These are phyloP conservation scores for Fusarium torulosum DNA, from an alignment of 2,329 filamentous ascomycete genomes.

Conservation along the genomic window DNA sequence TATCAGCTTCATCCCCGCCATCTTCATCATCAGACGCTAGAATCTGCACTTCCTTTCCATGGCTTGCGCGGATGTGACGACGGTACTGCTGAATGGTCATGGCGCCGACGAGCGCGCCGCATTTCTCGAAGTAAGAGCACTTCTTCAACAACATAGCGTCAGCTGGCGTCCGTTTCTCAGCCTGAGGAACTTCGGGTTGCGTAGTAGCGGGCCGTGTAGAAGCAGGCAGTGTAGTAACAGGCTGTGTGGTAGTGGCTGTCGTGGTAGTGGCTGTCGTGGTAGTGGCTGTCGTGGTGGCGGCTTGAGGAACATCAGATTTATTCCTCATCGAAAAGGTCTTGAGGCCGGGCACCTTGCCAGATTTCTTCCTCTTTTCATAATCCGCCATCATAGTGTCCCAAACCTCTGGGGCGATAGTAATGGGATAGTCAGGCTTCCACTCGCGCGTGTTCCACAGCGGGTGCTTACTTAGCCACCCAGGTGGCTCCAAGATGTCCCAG, in stretches of 20 bases:
- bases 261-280: background rate
- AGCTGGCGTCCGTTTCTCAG: background rate
- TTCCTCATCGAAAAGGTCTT: background rate
- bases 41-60: slow-evolving; percentile 14
- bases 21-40: slow-evolving; percentile 2
- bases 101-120: slow-evolving; percentile 10
- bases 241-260: background rate
- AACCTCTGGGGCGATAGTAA: background rate
- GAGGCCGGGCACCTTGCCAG: background rate
- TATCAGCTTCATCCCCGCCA: background rate
- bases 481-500: slow-evolving; percentile 29
- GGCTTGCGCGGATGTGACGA: slow-evolving; percentile 6
- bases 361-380: background rate
- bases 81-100: slow-evolving; percentile 30
- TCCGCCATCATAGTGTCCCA: background rate
- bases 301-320: background rate
- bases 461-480: too few species aligned
- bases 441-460: background rate
- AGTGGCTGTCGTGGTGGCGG: background rate
- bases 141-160: background rate
- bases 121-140: slow-evolving; percentile 33
- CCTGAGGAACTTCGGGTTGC: background rate
- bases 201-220: too few species aligned
- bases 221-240: too few species aligned
- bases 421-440: background rate